Conservation (phyloP, 306 rosid genomes). For the Quercus dentata region DNA sequence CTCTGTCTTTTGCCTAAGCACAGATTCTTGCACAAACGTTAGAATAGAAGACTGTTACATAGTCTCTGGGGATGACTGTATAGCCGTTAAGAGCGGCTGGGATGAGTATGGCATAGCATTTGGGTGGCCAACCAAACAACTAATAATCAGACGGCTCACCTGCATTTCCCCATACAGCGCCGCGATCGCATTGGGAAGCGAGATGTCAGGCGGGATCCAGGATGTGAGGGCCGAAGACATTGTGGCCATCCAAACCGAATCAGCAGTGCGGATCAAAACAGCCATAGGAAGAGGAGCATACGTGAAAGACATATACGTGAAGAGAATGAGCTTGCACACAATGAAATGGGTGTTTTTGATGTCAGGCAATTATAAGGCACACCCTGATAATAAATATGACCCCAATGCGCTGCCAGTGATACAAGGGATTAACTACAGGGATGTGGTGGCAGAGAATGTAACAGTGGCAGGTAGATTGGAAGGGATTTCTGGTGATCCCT, state of each 20-base stretch:
- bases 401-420: constrained; percentile 64
- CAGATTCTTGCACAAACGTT: constrained; percentile 73
- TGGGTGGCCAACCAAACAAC: constrained; percentile 68
- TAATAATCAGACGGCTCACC: constrained; percentile 58
- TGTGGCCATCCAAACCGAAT: constrained; percentile 51
- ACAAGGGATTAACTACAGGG: constrained; percentile 50
- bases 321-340: constrained; percentile 54
- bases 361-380: constrained; percentile 72
- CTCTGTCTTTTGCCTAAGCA: not conserved
- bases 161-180: constrained; percentile 81
- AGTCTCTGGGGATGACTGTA: constrained; percentile 81
- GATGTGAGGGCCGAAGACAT: constrained; percentile 76
- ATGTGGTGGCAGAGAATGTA: constrained; percentile 65
- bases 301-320: constrained; percentile 66
- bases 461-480: constrained; percentile 68
- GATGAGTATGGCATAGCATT: constrained; percentile 73
- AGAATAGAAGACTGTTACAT: constrained; percentile 77
- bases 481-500: constrained; percentile 65
- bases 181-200: constrained; percentile 75
- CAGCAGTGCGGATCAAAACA: constrained; percentile 73
- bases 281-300: constrained; percentile 75
- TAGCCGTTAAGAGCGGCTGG: constrained; percentile 89
- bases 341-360: constrained; percentile 87
- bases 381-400: constrained; percentile 60
- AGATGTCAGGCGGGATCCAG: constrained; percentile 79